Conservation (phyloP, 1,284 basidiomycete genomes). For the Ceratobasidium sp. region DNA sequence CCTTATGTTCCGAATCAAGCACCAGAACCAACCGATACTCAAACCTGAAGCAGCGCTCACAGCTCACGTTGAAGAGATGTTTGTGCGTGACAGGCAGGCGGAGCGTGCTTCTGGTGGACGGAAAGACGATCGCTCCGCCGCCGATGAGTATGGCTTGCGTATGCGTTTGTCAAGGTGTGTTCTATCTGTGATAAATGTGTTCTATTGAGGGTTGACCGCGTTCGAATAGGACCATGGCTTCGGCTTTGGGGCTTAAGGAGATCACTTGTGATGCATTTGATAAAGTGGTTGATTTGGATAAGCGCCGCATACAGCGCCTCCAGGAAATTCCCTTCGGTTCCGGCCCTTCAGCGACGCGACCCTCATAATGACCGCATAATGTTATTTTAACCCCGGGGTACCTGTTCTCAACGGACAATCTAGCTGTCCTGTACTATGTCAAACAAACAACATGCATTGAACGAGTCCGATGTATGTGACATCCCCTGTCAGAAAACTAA, state of each 20-base stretch:
- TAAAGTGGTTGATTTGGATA: conserved; percentile 56
- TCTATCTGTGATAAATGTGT: conserved; percentile 2
- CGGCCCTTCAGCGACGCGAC: background rate
- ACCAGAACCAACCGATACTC: background rate
- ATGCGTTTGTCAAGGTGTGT: conserved; percentile 71
- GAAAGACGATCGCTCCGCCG: conserved; percentile 19
- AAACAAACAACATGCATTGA: conserved; percentile 9
- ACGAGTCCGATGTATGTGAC: conserved; percentile 3
- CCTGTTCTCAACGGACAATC: no score
- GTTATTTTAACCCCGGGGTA: no score
- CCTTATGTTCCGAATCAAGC: conserved; percentile 42
- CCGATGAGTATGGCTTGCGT: conserved; percentile 54
- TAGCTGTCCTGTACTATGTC: background rate
- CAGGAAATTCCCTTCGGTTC: conserved; percentile 14
- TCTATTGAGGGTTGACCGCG: conserved; percentile 1
- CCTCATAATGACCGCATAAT: background rate
- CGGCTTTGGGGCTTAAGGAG: conserved; percentile 53
- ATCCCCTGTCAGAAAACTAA: conserved; percentile 2
- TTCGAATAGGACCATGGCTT: conserved; percentile 55
- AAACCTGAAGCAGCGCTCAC: conserved; percentile 4
- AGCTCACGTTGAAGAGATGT: conserved; percentile 22
- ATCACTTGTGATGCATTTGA: conserved; percentile 58
- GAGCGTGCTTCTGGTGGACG: conserved; percentile 30
- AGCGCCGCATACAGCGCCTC: conserved; percentile 44
- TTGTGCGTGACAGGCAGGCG: conserved; percentile 21